phyloP scores from a whole-genome alignment of 2,329 filamentous ascomycete genomes.

The Sporothrix brasiliensis region DNA sequence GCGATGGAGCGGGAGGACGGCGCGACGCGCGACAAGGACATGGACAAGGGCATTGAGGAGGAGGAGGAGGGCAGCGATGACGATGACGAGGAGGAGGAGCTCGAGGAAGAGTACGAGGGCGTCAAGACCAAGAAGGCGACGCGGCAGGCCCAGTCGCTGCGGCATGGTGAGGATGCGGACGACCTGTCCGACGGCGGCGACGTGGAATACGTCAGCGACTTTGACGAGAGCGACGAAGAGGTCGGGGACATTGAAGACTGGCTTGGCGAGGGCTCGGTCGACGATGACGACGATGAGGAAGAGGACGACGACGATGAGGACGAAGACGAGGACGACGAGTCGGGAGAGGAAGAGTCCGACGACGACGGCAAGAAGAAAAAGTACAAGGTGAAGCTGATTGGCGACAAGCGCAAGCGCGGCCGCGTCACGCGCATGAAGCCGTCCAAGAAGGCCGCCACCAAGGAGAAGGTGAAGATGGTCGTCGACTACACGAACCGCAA shows the following conservation, averaged over 20 bases:
- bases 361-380: conserved; percentile 53
- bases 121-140: conserved; percentile 27
- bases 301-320: conserved; percentile 63
- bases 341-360: conserved; percentile 59
- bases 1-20: conserved; percentile 87
- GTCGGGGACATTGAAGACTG: conserved; percentile 86
- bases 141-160: conserved; percentile 27
- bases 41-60: conserved; percentile 82
- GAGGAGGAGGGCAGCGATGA: conserved; percentile 64
- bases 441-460: conserved; percentile 63
- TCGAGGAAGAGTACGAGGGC: conserved; percentile 66
- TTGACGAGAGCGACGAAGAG: conserved; percentile 82
- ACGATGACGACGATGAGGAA: conserved; percentile 61
- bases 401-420: conserved; percentile 57
- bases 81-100: conserved; percentile 68
- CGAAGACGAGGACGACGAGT: conserved; percentile 60
- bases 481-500: conserved; percentile 30
- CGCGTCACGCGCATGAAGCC: conserved; percentile 53
- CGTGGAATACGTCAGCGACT: conserved; percentile 91
- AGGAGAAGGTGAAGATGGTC: conserved; percentile 36
- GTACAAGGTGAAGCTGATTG: conserved; percentile 60
- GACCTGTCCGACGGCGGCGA: conserved; percentile 70
- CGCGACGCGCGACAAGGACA: conserved; percentile 78
- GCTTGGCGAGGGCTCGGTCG: conserved; percentile 74
- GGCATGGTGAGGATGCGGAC: conserved; percentile 62